Base-by-base conservation (phyloP, 2,329 filamentous ascomycete species). In the Dryadomyces sulphureus region DNA sequence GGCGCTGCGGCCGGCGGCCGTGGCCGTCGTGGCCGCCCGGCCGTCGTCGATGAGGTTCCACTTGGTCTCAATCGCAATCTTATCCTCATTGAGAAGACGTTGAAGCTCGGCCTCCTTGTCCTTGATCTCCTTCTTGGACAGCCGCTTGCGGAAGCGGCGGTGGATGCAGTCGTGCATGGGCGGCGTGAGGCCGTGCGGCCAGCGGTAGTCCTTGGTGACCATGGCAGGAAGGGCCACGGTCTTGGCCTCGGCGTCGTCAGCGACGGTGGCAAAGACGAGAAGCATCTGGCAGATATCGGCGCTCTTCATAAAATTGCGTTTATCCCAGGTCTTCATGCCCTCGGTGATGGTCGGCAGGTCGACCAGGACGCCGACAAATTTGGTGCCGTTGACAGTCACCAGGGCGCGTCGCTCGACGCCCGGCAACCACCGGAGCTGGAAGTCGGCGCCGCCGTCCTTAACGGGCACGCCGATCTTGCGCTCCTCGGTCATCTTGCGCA, bases 251-350 rank as follows among this genome's bases (percentile, higher is more conserved):
- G 71, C 65, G 52, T 85, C 81, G 45, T 63, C 79, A 41, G 69
- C 65, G 17, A 90, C 81, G 27, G 64, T 68, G 8, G 82, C 80
- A 48, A 88, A 75, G 1, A 90, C 84, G 7, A 93, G 66, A 32
- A 94, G 72, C 84, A 94, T 93, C 65, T 94, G 87, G 54, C 82
- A 87, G 30, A 94, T 77, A 57, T 94, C 88, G 27, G 84, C 83
- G 8, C 84, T 84, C 65, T 94, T 94, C 68, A 89, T 87, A 69
- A 89, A 87, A 17, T 80, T 75, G 57, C 84, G 87, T 57, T 81
- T 81, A 59, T 94, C 88, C 84, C 87, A 94, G 49, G 84, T 89
- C 68, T 94, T 94, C 82, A 92, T 88, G 7, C 80, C 82, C 59
- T 94, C 88, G 5, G 89, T 80, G 48, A 94, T 84, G 49, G 84